Conservation (phyloP, 2,329 filamentous ascomycete species). For the Fusarium lateritium region DNA sequence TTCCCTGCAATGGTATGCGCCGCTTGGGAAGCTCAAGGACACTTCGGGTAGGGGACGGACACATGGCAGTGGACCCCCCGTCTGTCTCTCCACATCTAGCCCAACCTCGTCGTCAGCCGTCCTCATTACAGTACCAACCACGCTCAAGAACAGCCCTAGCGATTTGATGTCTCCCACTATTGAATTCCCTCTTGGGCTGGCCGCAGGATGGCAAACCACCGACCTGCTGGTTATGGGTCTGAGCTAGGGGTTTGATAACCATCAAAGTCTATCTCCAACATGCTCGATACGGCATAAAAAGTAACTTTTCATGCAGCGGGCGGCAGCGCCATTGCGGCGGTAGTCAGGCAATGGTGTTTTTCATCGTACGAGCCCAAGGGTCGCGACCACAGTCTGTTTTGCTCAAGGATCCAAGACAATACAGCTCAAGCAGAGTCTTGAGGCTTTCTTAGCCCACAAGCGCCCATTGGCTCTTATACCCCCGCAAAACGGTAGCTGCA, state of each 20-base stretch:
- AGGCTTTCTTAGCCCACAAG: constrained; percentile 11
- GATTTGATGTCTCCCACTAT: constrained; percentile 23
- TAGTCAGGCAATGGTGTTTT: constrained; percentile 25
- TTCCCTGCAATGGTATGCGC: constrained; percentile 36
- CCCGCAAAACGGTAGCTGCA: constrained; percentile 22
- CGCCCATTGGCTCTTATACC: constrained; percentile 18
- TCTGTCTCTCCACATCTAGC: constrained; percentile 43
- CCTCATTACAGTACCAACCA: constrained; percentile 27
- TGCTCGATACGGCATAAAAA: constrained; percentile 38
- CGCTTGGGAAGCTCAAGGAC: constrained; percentile 39
- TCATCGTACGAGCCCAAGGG: constrained; percentile 46
- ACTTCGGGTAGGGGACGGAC: constrained; percentile 41
- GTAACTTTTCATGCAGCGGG: constrained; percentile 38
- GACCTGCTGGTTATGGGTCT: constrained; percentile 27
- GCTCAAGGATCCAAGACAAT: constrained; percentile 27
- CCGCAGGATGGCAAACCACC: constrained; percentile 35
- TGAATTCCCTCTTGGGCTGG: constrained; percentile 35
- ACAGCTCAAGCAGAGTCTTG: constrained; percentile 25
- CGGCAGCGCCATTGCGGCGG: constrained; percentile 23
- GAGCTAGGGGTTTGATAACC: constrained; percentile 29
- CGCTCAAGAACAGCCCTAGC: constrained; percentile 22
- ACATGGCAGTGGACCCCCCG: constrained; percentile 48
- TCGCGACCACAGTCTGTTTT: constrained; percentile 38
- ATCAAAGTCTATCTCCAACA: constrained; percentile 30
- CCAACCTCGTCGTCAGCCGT: constrained; percentile 41